Evolutionary conservation across 169 alveolate genomes (phyloP).

Genomic region (Plasmodium knowlesi): DNA sequence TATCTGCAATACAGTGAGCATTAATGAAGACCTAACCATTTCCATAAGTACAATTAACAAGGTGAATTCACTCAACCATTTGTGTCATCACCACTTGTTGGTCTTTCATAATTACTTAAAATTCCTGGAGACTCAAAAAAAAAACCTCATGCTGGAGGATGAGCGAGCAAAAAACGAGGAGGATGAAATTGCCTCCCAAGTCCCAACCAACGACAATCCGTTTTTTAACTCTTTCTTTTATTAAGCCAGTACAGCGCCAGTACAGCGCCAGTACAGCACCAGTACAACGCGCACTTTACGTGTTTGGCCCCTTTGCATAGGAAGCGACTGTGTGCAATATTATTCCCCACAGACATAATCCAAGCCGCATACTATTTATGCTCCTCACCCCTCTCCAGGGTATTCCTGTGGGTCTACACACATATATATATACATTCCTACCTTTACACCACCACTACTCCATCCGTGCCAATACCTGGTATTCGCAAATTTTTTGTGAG

Average conservation of each 20-base stretch:
- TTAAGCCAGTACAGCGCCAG: background rate
- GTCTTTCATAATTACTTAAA: conserved; percentile 64
- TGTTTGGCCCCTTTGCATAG: background rate
- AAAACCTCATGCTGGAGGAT: conserved; percentile 23
- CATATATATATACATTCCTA: background rate
- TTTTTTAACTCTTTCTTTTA: conserved; percentile 58
- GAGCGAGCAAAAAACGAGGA: conserved; percentile 25
- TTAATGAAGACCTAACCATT: conserved; percentile 63
- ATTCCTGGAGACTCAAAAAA: conserved; percentile 39
- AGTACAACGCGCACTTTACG: background rate
- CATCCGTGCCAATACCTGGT: background rate
- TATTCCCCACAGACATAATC: background rate
- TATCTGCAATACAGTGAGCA: conserved; percentile 58
- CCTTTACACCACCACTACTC: background rate
- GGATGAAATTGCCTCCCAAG: conserved; percentile 1
- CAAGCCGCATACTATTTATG: background rate
- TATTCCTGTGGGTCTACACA: background rate
- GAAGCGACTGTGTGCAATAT: background rate
- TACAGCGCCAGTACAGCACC: no score
- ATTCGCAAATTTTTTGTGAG: background rate
- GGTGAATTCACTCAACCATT: conserved; percentile 55
- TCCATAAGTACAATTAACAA: conserved; percentile 62
- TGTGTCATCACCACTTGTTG: conserved; percentile 73
- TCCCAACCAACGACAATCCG: conserved; percentile 32
- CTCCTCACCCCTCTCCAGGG: background rate